Percentiles rank a stretch among this genome's conserved stretches.
Evolutionary conservation across 257 asterid genomes (phyloP).

Genomic region (Gynochthodes officinalis): DNA sequence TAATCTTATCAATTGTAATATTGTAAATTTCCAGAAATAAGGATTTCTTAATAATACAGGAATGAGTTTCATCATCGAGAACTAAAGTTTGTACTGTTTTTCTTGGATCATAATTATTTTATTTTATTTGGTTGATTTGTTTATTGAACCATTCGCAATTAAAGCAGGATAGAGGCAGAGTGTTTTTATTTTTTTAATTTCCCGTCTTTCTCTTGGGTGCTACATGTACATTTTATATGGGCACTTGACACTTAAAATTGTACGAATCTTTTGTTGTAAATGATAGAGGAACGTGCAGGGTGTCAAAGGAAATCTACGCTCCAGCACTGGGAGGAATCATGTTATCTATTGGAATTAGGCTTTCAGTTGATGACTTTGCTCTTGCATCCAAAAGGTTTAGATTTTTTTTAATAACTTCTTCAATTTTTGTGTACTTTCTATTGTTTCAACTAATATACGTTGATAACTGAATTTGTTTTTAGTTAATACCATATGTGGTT

Average conservation of each 20-base stretch:
- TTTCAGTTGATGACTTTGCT: conserved; percentile 87
- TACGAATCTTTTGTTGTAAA: conserved; percentile 32
- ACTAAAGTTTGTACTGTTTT: background rate
- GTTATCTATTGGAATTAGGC: conserved; percentile 91
- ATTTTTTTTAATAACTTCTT: conserved; percentile 14
- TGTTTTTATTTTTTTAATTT: background rate
- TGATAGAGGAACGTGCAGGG: conserved; percentile 90
- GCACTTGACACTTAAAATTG: conserved; percentile 25
- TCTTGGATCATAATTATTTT: conserved; percentile 19
- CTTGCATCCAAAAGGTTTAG: conserved; percentile 81
- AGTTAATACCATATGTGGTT: conserved; percentile 11
- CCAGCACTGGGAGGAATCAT: conserved; percentile 99
- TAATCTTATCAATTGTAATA: background rate
- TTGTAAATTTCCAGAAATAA: background rate
- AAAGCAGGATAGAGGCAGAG: background rate
- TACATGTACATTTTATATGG: conserved; percentile 17
- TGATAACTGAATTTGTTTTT: background rate
- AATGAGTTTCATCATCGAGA: background rate
- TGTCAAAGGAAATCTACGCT: conserved; percentile 87
- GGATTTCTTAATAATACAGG: background rate
- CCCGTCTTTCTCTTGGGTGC: conserved; percentile 2
- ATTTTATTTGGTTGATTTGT: conserved; percentile 18
- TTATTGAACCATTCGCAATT: background rate
- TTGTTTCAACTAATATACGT: background rate
- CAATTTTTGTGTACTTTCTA: background rate